phyloP scores from a whole-genome alignment of 2,329 filamentous ascomycete species.

The Fusarium succisae region DNA sequence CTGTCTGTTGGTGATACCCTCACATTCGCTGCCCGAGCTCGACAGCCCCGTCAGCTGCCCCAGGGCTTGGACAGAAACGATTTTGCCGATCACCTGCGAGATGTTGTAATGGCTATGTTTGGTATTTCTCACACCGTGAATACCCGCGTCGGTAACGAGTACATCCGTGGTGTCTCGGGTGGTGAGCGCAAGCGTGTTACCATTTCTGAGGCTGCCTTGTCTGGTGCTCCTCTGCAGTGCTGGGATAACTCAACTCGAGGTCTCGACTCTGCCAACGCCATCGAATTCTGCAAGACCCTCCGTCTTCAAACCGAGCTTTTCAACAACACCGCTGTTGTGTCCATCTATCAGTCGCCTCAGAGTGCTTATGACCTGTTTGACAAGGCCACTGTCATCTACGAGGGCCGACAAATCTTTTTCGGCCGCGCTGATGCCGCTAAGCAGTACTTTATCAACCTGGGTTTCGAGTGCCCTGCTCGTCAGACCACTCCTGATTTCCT shows the following conservation, averaged over 20 bases:
- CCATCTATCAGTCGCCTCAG: constrained; percentile 78
- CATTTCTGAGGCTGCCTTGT: constrained; percentile 69
- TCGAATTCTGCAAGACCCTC: constrained; percentile 78
- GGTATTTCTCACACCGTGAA: constrained; percentile 78
- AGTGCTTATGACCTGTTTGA: constrained; percentile 71
- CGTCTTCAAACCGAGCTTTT: constrained; percentile 74
- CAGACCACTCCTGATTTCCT: constrained; percentile 78
- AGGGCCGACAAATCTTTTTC: constrained; percentile 70
- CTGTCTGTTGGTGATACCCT: constrained; percentile 82
- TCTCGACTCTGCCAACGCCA: constrained; percentile 78
- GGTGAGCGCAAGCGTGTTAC: constrained; percentile 77
- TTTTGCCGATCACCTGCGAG: constrained; percentile 71
- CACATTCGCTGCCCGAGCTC: constrained; percentile 77
- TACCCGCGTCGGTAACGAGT: constrained; percentile 79
- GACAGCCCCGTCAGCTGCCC: constrained; percentile 70
- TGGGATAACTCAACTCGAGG: constrained; percentile 80
- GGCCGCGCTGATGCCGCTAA: constrained; percentile 68
- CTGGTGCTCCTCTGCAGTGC: constrained; percentile 68
- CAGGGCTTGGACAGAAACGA: constrained; percentile 62
- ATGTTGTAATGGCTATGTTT: constrained; percentile 80
- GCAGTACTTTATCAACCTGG: constrained; percentile 72
- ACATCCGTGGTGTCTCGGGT: constrained; percentile 76
- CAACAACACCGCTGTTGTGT: constrained; percentile 71
- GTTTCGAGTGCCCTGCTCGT: constrained; percentile 72
- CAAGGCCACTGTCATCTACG: constrained; percentile 67